These are phyloP conservation scores for Paracamarosporium sp. DNA, from an alignment of 2,329 filamentous ascomycete genomes.

Conservation along the genomic window DNA sequence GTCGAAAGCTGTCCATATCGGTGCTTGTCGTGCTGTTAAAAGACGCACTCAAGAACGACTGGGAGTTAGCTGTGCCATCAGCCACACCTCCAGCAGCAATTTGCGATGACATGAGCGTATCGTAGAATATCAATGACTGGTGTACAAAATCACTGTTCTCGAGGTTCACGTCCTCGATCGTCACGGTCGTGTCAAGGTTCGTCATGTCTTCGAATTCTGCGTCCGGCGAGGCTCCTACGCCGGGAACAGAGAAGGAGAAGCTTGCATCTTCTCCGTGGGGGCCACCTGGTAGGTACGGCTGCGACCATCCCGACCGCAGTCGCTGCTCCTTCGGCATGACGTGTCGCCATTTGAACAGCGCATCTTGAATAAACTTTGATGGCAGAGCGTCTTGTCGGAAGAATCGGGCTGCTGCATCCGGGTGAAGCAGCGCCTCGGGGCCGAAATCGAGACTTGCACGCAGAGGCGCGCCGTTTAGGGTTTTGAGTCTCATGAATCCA, in stretches of 20 bases:
- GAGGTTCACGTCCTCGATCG: conserved; percentile 20
- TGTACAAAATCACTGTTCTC: conserved; percentile 67
- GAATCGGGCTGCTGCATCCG: conserved; percentile 53
- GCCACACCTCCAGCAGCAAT: conserved; percentile 25
- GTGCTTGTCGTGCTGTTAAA: conserved; percentile 41
- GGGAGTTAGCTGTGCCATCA: conserved; percentile 40
- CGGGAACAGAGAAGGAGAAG: conserved; percentile 25
- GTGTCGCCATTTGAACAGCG: conserved; percentile 38
- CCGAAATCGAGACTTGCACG: conserved; percentile 62
- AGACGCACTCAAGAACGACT: conserved; percentile 44
- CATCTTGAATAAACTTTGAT: conserved; percentile 8
- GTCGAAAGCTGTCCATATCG: conserved; percentile 30
- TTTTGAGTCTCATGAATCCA: conserved; percentile 49
- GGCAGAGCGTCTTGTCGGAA: not conserved
- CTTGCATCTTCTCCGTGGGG: conserved; percentile 5
- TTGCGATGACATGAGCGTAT: conserved; percentile 70
- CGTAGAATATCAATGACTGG: conserved; percentile 75
- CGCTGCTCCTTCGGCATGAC: conserved; percentile 19
- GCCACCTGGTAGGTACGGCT: conserved; percentile 32
- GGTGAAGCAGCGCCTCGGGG: conserved; percentile 56
- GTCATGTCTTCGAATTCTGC: conserved; percentile 25
- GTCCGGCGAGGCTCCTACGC: conserved; percentile 13
- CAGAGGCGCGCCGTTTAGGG: conserved; percentile 69
- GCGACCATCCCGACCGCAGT: conserved; percentile 40
- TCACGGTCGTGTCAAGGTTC: conserved; percentile 33